These are phyloP conservation scores for Citrus sp. DNA, from an alignment of 345 rosid species.

Conservation along the genomic window DNA sequence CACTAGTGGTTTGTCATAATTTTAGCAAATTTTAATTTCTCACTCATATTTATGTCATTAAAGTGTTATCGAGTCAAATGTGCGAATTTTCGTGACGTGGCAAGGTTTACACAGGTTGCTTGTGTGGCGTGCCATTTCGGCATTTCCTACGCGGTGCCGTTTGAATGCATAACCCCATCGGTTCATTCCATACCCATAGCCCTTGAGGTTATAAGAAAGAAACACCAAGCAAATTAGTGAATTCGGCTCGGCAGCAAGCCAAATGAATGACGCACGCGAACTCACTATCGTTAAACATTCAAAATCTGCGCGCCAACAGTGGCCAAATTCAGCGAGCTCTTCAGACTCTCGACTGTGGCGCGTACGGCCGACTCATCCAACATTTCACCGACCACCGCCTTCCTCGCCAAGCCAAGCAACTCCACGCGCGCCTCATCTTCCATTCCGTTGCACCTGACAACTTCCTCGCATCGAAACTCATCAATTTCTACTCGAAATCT, in stretches of 20 bases:
- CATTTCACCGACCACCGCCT: slow-evolving; percentile 46
- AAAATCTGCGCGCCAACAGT: slow-evolving; percentile 5
- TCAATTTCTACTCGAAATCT: slow-evolving; percentile 48
- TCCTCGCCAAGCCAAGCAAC: slow-evolving; percentile 69
- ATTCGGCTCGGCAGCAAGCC: not conserved
- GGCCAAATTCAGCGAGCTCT: slow-evolving; percentile 35
- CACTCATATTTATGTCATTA: no score
- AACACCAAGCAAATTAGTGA: not conserved
- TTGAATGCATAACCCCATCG: not conserved
- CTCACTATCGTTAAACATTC: slow-evolving; percentile 3
- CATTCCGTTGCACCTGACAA: slow-evolving; percentile 51
- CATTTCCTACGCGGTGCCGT: not conserved
- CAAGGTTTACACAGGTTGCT: no score
- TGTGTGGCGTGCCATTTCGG: no score
- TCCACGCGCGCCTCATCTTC: slow-evolving; percentile 65
- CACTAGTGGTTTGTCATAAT: no score
- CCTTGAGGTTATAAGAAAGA: not conserved
- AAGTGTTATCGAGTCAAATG: no score
- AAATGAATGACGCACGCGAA: slow-evolving; percentile 15
- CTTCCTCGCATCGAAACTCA: slow-evolving; percentile 73
- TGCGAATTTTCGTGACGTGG: no score
- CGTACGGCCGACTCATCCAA: slow-evolving; percentile 63
- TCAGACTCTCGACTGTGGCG: slow-evolving; percentile 48
- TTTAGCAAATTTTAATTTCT: no score
- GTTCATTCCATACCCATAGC: no score